Evolutionary conservation across 306 rosid species (phyloP).

Genomic region (Medicago arabica): DNA sequence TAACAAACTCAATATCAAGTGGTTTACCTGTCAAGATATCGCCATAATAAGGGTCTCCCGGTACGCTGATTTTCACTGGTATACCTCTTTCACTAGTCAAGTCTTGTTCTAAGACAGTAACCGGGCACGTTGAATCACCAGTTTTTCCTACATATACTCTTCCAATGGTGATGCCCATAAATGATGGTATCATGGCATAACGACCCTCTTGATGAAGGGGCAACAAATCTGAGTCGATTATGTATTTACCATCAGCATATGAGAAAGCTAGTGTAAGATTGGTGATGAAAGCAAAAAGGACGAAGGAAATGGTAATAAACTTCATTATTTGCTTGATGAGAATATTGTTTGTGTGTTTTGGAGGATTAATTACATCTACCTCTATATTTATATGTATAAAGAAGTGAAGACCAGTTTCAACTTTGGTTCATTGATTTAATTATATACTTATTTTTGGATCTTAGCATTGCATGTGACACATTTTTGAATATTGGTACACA

Average conservation of each 20-base stretch:
- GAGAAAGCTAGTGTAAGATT: conserved; percentile 6
- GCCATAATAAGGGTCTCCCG: not conserved
- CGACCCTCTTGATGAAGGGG: not conserved
- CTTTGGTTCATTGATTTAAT: no score
- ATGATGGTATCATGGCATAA: not conserved
- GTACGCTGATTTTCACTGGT: not conserved
- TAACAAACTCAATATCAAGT: not conserved
- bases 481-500: no score
- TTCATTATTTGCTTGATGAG: not conserved
- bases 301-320: not conserved
- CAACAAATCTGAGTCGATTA: not conserved
- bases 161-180: not conserved
- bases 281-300: conserved; percentile 7
- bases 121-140: not conserved
- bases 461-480: no score
- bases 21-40: not conserved
- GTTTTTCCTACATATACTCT: not conserved
- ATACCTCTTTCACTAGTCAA: not conserved
- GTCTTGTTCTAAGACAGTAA: not conserved
- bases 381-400: not conserved
- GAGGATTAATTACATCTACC: not conserved
- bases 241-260: not conserved
- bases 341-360: not conserved
- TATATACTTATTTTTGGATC: no score
- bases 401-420: no score